phyloP scores from a whole-genome alignment of 495 filamentous ascomycete genomes.

The Delitschia confertaspora region DNA sequence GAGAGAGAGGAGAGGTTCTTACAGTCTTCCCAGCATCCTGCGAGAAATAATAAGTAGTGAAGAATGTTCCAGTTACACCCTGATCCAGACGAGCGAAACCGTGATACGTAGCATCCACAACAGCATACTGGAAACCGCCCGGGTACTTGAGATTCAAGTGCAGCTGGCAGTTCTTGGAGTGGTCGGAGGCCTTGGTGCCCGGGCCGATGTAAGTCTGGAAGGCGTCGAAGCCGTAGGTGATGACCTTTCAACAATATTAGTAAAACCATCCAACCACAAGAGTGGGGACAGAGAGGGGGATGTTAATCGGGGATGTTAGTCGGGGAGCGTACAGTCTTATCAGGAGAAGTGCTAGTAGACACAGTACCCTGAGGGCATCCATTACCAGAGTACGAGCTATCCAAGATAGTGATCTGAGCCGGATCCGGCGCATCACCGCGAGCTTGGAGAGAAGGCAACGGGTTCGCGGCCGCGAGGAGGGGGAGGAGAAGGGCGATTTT shows the following conservation, averaged over 20 bases:
- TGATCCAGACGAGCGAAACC: slow-evolving; percentile 46
- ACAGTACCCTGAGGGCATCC: slow-evolving; percentile 24
- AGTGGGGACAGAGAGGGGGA: too few relatives aligned
- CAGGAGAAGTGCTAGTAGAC: slow-evolving; percentile 18
- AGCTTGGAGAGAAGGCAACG: slow-evolving; percentile 31
- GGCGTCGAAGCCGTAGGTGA: slow-evolving; percentile 49
- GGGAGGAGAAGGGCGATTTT: slow-evolving; percentile 38
- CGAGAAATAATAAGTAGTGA: slow-evolving; percentile 51
- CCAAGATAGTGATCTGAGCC: slow-evolving; percentile 39
- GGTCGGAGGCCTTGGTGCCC: slow-evolving; percentile 32
- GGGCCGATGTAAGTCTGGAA: slow-evolving; percentile 52
- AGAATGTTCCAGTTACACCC: slow-evolving; percentile 47
- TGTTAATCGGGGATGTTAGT: not conserved
- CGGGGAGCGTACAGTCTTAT: slow-evolving; percentile 19
- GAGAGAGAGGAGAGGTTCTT: not conserved
- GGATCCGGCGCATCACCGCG: slow-evolving; percentile 35
- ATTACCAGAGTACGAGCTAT: slow-evolving; percentile 46
- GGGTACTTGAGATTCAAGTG: slow-evolving; percentile 51
- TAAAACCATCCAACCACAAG: too few relatives aligned
- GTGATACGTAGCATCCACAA: slow-evolving; percentile 49
- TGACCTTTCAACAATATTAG: slow-evolving; percentile 35
- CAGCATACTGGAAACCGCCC: slow-evolving; percentile 49
- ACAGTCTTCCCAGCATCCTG: slow-evolving; percentile 22
- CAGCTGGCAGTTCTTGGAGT: slow-evolving; percentile 52
- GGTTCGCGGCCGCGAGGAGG: slow-evolving; percentile 40